A percentile compares a stretch with the other conserved stretches of the same genome.
These are phyloP conservation scores for Candida albicans DNA, from an alignment of 1,139 yeast genomes.

Conservation along the genomic window DNA sequence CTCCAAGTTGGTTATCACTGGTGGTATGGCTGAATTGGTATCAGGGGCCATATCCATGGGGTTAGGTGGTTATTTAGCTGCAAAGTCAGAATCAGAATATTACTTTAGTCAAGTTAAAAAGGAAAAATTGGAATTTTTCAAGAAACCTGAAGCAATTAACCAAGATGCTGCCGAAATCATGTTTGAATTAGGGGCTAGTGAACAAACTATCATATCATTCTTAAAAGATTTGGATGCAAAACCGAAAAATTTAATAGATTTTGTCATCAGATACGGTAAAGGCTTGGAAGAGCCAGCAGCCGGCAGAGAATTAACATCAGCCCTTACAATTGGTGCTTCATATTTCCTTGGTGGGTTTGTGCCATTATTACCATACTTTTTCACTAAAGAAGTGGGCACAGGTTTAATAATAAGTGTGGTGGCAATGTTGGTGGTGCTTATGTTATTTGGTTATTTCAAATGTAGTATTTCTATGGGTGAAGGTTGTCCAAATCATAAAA, in stretches of 20 bases:
- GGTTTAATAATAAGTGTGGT: constrained; percentile 77
- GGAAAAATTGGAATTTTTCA: constrained; percentile 68
- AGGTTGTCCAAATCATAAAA: constrained; percentile 61
- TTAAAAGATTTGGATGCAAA: constrained; percentile 67
- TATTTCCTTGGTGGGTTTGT: constrained; percentile 81
- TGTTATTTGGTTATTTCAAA: constrained; percentile 83
- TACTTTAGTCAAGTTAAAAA: constrained; percentile 67
- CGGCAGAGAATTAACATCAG: constrained; percentile 73
- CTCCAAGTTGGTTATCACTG: constrained; percentile 72
- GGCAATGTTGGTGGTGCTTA: constrained; percentile 83
- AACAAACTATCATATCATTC: constrained; percentile 63
- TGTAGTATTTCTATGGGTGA: constrained; percentile 83
- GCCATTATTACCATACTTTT: constrained; percentile 79
- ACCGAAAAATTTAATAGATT: constrained; percentile 69
- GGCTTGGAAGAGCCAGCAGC: constrained; percentile 83
- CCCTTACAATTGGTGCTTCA: constrained; percentile 71
- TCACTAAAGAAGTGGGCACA: constrained; percentile 66
- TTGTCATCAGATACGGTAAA: constrained; percentile 69
- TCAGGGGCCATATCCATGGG: constrained; percentile 89
- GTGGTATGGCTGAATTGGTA: constrained; percentile 83
- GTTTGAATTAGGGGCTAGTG: constrained; percentile 68
- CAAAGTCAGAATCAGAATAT: constrained; percentile 75
- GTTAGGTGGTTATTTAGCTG: constrained; percentile 78
- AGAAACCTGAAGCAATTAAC: constrained; percentile 57
- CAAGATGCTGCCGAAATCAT: constrained; percentile 75